Evolutionary conservation across 495 filamentous ascomycete genomes (phyloP), one percentile per base, ranked within the genome.

Genomic region (Chaetomium tenue): DNA sequence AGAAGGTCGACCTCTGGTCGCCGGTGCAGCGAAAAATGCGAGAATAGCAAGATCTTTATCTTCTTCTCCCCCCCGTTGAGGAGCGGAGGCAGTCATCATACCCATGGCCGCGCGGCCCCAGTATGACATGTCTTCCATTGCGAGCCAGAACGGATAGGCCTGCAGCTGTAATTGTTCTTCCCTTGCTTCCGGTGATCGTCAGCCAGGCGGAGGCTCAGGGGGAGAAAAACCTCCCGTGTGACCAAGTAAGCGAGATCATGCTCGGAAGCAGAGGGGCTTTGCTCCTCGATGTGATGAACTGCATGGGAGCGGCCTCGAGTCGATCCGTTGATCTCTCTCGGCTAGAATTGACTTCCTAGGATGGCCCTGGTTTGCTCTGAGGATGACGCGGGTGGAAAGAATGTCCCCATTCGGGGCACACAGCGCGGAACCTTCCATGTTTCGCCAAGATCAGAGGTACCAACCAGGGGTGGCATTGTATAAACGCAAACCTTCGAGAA

Each of bases 211-310:
- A 47, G n/a, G 16, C 3, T 7, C 44, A 15, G 13, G 40, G 13
- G 16, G 13, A 44, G 40, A 44, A 15, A 15, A 18, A 44, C 16
- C 40, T 44, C 11, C 40, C 13, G 3, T 15, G 13, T 44, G 40
- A 44, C 44, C 16, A n/a, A n/a, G 44, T 47, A 47, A 47, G 44
- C 44, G 44, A 47, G 44, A n/a, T 47, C 44, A 47, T 47, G 44
- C n/a, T 47, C 7, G 44, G n/a, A n/a, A n/a, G 15, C 11, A 18
- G 40, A 3, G 13, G 13, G 40, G 13, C 3, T 16, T 44, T 44
- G 40, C 8, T 9, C 40, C 6, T 44, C 40, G 18, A 11, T 18
- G 15, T 44, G 40, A 44, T 44, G 40, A 44, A 44, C 40, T 15
- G 13, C 40, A 18, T 44, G 13, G 3, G 40, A 11, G 40, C 40